A percentile compares a stretch with the other conserved stretches of the same genome.
These are phyloP conservation scores for Saccharum officinarum DNA, from an alignment of 176 grass and related monocot genomes.

Conservation along the genomic window DNA sequence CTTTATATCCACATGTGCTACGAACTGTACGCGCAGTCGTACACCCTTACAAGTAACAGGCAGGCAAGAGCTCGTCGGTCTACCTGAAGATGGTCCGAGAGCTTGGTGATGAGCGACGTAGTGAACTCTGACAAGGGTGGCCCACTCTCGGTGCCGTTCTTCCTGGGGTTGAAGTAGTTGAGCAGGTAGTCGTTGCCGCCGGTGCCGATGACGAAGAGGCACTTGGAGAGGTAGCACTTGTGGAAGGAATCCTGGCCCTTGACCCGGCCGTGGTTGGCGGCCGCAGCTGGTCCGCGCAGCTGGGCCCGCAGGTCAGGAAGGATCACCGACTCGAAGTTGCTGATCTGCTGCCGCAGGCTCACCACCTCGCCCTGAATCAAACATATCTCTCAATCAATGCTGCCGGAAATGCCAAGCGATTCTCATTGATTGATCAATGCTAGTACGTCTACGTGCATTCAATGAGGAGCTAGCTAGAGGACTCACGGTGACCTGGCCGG, in stretches of 20 bases:
- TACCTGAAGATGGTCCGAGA: conserved; percentile 59
- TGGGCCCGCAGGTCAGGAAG: conserved; percentile 52
- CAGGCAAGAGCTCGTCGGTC: neutral
- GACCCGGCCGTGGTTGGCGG: neutral
- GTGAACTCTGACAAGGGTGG: conserved; percentile 43
- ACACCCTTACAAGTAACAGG: too few relatives aligned
- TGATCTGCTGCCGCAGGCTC: conserved; percentile 59
- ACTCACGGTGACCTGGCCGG: conserved; percentile 41
- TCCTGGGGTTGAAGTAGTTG: conserved; percentile 49
- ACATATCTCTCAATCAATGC: too few relatives aligned
- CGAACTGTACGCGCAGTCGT: too few relatives aligned
- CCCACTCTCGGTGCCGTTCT: neutral
- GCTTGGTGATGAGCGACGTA: conserved; percentile 25
- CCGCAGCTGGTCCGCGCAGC: neutral
- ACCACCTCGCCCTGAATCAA: conserved; percentile 43
- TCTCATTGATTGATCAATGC: neutral
- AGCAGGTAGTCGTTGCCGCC: conserved; percentile 69
- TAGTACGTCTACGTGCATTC: neutral
- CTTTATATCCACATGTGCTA: too few relatives aligned
- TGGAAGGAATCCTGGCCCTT: conserved; percentile 20
- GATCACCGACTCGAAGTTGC: conserved; percentile 48
- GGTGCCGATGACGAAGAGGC: conserved; percentile 57
- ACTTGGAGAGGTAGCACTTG: conserved; percentile 43
- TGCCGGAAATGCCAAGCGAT: neutral
- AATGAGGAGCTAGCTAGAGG: neutral